Conservation (phyloP, 176 grass and related monocot species). For the Echinochloa phyllopogon region DNA sequence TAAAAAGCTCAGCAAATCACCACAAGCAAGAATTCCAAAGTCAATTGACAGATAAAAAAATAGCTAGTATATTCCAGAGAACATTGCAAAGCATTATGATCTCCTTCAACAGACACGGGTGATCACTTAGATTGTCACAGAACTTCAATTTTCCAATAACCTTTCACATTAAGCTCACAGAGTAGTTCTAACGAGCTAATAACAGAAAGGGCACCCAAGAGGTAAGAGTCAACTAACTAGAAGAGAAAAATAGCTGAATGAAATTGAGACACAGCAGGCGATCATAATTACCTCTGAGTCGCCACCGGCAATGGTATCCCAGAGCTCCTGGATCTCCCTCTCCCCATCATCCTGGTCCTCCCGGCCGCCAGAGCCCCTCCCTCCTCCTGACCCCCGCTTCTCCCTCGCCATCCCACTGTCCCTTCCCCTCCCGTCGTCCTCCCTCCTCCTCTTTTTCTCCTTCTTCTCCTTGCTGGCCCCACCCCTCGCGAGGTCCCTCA, state of each 20-base stretch:
- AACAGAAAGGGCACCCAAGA: not conserved
- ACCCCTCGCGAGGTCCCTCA: slow-evolving; percentile 55
- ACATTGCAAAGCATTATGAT: not conserved
- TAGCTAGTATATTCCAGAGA: not conserved
- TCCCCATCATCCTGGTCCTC: slow-evolving; percentile 54
- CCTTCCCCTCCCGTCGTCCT: slow-evolving; percentile 51
- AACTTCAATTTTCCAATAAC: not conserved
- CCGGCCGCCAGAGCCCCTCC: slow-evolving; percentile 48
- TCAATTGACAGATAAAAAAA: not conserved
- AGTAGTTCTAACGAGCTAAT: not conserved
- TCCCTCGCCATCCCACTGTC: slow-evolving; percentile 57
- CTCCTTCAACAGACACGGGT: not conserved
- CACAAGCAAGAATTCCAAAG: not conserved
- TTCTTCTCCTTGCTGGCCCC: slow-evolving; percentile 48
- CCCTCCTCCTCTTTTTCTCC: slow-evolving; percentile 55
- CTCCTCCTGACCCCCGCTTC: slow-evolving; percentile 39
- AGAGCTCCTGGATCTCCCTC: slow-evolving; percentile 77
- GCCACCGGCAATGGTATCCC: slow-evolving; percentile 79
- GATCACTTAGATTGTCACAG: not conserved
- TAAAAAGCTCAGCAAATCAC: not conserved
- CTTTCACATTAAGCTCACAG: not conserved
- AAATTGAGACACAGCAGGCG: not conserved
- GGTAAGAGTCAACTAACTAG: not conserved
- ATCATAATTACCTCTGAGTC: slow-evolving; percentile 64
- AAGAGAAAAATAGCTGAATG: not conserved